Evolutionary conservation across 2,329 filamentous ascomycete species (phyloP), one percentile per base, ranked within the genome.

Genomic region (Colletotrichum lentis): DNA sequence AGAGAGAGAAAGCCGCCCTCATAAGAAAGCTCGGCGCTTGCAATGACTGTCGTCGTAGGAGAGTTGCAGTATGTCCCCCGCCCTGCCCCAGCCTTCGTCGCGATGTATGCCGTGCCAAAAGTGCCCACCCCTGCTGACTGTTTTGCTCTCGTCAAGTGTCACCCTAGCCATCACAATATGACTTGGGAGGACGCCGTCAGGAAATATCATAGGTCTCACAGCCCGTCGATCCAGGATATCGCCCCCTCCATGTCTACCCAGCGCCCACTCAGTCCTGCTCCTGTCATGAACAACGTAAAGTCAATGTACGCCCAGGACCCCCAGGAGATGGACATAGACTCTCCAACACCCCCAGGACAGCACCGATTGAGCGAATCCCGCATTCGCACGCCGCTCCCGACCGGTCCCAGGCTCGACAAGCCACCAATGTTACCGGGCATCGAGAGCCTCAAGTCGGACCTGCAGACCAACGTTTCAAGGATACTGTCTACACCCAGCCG

Each of bases 21-120:
- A 88, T 88, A 69, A 79, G 86, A 72, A 88, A 88, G 75, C 78
- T 88, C 61, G 86, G 86, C 65, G 86, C 86, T 55, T 88, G 86
- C 73, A 73, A 75, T 41, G 85, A 87, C 72, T 88, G 86, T 71
- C 81, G 85, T 50, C 81, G 84, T 64, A 80, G 85, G 71, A 81
- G 86, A 74, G 86, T 88, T 76, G 85, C 85, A 75, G 85, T 88
- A 80, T 85, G 85, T 83, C 50, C 14, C 24, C 43, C 39, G 31
- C 24, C 43, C 39, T 27, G 5, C n/a, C n/a, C n/a, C n/a, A n/a
- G 8, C 18, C 24, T 47, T 35, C 56, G 18, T 16, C 35, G 11
- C 43, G n/a, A 35, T 35, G 31, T 7, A 35, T 35, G 16, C 18
- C 11, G 2, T 49, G 54, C 12, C 47, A 35, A 49, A 61, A 50